Conservation (phyloP, 2,329 filamentous ascomycete species). For the Aspergillus clavatus region DNA sequence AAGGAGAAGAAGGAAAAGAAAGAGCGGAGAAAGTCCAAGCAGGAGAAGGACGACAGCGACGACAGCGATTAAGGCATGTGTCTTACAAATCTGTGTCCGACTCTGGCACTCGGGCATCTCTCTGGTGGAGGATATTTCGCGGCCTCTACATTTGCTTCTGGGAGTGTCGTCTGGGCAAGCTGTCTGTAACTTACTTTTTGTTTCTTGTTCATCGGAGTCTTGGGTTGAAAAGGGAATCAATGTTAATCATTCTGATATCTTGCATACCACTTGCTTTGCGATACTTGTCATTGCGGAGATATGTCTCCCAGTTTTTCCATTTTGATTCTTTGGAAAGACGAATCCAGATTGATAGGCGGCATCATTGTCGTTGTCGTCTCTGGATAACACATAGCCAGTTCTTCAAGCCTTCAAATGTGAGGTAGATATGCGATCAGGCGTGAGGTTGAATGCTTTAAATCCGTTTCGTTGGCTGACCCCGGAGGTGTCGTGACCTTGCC, state of each 20-base stretch:
- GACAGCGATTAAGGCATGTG: conserved; percentile 41
- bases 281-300: too few relatives aligned
- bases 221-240: conserved; percentile 37
- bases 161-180: conserved; percentile 16
- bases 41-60: conserved; percentile 69
- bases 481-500: conserved; percentile 5
- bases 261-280: conserved; percentile 9
- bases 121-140: conserved; percentile 3
- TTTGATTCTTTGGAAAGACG: too few relatives aligned
- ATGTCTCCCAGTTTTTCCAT: too few relatives aligned
- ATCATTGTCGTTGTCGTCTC: too few relatives aligned
- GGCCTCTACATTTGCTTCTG: conserved; percentile 4
- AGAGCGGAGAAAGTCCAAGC: conserved; percentile 75
- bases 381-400: too few relatives aligned
- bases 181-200: conserved; percentile 42
- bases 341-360: too few relatives aligned
- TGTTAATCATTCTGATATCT: conserved; percentile 24
- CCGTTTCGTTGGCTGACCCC: background rate
- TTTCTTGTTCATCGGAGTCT: conserved; percentile 33
- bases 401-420: too few relatives aligned
- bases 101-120: conserved; percentile 9
- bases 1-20: conserved; percentile 53
- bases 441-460: too few relatives aligned
- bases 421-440: too few relatives aligned
- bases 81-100: conserved; percentile 22